phyloP scores from a whole-genome alignment of 2,329 filamentous ascomycete species.

The Rhinocladiella mackenziei region DNA sequence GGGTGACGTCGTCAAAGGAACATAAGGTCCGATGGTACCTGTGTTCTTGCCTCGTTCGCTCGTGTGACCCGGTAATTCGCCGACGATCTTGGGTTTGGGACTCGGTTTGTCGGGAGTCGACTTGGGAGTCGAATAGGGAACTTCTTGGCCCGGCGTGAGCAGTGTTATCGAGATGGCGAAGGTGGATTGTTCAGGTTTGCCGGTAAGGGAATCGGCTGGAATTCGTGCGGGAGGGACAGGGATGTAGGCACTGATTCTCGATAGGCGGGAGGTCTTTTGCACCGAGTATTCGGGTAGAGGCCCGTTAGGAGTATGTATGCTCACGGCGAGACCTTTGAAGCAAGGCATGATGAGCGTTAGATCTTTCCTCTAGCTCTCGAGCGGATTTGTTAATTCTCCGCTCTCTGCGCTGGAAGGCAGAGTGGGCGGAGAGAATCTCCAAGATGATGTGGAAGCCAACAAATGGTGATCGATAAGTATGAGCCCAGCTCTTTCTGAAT shows the following conservation, averaged over 20 bases:
- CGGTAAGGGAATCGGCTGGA: slow-evolving; percentile 57
- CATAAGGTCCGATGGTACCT: slow-evolving; percentile 72
- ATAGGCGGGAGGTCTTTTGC: slow-evolving; percentile 85
- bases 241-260: slow-evolving; percentile 94
- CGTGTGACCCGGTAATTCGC: slow-evolving; percentile 58
- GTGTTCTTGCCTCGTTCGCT: slow-evolving; percentile 51
- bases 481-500: slow-evolving; percentile 12
- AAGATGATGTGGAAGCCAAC: slow-evolving; percentile 1
- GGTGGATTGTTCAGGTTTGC: slow-evolving; percentile 84
- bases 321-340: slow-evolving; percentile 98
- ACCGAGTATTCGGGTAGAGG: slow-evolving; percentile 91
- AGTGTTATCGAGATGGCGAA: slow-evolving; percentile 98
- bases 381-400: slow-evolving; percentile 13
- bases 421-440: slow-evolving; percentile 16
- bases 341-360: slow-evolving; percentile 67
- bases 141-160: slow-evolving; percentile 78
- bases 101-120: slow-evolving; percentile 69
- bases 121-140: slow-evolving; percentile 90
- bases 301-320: slow-evolving; percentile 77
- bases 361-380: slow-evolving; percentile 1
- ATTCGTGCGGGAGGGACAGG: slow-evolving; percentile 86
- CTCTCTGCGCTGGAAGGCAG: slow-evolving; percentile 18
- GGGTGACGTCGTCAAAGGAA: slow-evolving; percentile 83
- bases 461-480: background rate
- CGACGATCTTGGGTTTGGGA: slow-evolving; percentile 78